A percentile compares a stretch with the other conserved stretches of the same genome.
Evolutionary conservation across 371 early-diverging fungal species (phyloP).

Genomic region (Circinella minor): DNA sequence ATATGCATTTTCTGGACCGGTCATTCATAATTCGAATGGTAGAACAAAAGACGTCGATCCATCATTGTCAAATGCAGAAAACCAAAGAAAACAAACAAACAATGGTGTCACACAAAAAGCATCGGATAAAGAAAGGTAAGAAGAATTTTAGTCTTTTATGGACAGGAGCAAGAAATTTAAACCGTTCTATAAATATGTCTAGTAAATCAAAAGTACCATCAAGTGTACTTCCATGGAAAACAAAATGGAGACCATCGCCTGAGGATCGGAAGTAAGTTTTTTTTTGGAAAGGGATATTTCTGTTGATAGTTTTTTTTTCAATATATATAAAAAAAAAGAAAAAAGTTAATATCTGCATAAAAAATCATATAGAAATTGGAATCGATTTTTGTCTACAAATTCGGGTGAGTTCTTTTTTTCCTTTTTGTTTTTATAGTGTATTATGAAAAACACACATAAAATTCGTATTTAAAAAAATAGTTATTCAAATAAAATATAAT

Average conservation of each 20-base stretch:
- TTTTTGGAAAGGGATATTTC: no score
- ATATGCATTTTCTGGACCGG: conserved; percentile 14
- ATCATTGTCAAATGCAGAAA: conserved; percentile 1
- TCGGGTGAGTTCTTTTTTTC: conserved; percentile 34
- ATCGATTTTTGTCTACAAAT: conserved; percentile 69
- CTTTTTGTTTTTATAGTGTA: no score
- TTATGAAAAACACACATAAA: neutral
- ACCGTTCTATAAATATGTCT: no score
- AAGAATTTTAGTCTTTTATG: no score
- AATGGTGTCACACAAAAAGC: conserved; percentile 13
- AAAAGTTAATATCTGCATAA: neutral
- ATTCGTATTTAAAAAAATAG: neutral
- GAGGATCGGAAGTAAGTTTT: conserved; percentile 51
- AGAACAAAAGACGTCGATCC: neutral
- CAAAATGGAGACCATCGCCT: conserved; percentile 56
- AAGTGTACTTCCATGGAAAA: conserved; percentile 55
- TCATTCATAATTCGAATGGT: conserved; percentile 7
- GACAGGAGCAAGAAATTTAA: no score
- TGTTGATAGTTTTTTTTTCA: neutral
- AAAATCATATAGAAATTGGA: conserved; percentile 60
- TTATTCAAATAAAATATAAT: neutral
- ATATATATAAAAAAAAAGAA: neutral
- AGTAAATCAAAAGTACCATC: conserved; percentile 42
- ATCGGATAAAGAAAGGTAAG: conserved; percentile 35
- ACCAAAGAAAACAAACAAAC: neutral